phyloP scores from a whole-genome alignment of 306 rosid species.

The Sesbania bispinosa region DNA sequence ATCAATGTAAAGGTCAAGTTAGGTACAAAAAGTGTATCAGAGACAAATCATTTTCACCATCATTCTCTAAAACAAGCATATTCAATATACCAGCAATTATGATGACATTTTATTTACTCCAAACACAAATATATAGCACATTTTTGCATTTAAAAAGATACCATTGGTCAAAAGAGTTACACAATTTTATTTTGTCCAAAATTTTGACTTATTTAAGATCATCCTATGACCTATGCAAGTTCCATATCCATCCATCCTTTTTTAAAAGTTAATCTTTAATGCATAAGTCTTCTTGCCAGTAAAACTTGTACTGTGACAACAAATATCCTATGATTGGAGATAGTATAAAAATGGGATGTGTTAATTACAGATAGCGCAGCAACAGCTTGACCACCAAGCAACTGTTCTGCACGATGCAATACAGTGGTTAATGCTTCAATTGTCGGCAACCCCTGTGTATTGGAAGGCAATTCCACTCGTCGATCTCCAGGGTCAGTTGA shows the following conservation, averaged over 20 bases:
- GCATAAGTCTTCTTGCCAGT: background rate
- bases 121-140: background rate
- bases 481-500: constrained; percentile 44
- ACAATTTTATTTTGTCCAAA: background rate
- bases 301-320: background rate
- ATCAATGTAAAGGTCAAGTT: constrained; percentile 10
- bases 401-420: constrained; percentile 65
- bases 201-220: background rate
- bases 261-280: background rate
- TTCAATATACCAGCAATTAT: constrained; percentile 4
- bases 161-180: background rate
- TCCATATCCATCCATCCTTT: background rate
- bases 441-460: constrained; percentile 72
- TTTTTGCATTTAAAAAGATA: constrained; percentile 1
- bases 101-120: background rate
- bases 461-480: constrained; percentile 70
- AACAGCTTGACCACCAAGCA: constrained; percentile 69
- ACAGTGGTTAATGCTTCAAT: constrained; percentile 78
- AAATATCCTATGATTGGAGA: background rate
- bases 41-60: background rate
- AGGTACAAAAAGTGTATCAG: background rate
- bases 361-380: constrained; percentile 82
- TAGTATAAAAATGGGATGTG: constrained; percentile 17
- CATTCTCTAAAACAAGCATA: background rate
- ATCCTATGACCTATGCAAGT: constrained; percentile 2